phyloP scores from a whole-genome alignment of 2,329 filamentous ascomycete genomes.

The Cordyceps tenuipes region DNA sequence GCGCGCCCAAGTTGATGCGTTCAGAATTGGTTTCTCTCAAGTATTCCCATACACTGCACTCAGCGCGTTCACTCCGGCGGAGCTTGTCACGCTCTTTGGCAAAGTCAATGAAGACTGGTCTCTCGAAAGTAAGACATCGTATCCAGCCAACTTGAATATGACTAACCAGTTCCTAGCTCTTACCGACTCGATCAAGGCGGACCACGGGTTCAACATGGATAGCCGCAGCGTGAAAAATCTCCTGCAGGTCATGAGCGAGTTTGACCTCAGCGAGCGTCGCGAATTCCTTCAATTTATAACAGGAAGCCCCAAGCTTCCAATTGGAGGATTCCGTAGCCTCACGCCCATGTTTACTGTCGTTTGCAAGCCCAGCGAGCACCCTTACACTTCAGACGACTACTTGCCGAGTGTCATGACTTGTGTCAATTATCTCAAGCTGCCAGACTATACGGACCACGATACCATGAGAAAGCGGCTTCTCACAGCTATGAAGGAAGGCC shows the following conservation, averaged over 20 bases:
- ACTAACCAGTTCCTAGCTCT: constrained; percentile 51
- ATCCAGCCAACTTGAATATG: background rate
- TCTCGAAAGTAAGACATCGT: constrained; percentile 71
- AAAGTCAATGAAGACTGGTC: constrained; percentile 94
- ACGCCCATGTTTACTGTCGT: constrained; percentile 99
- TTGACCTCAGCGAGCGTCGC: constrained; percentile 64
- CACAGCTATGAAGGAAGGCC: constrained; percentile 86
- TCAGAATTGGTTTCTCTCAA: constrained; percentile 83
- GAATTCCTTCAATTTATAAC: constrained; percentile 98
- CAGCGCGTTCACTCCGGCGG: constrained; percentile 87
- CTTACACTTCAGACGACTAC: constrained; percentile 91
- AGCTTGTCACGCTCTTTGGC: constrained; percentile 91
- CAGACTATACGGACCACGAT: constrained; percentile 77
- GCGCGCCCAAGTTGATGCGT: constrained; percentile 80
- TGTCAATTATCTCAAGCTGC: constrained; percentile 96
- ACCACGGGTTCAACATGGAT: constrained; percentile 98
- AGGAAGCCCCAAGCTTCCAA: constrained; percentile 93
- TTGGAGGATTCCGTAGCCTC: constrained; percentile 94
- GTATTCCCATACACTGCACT: constrained; percentile 94
- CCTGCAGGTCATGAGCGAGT: constrained; percentile 88
- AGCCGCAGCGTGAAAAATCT: constrained; percentile 92
- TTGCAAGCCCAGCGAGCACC: constrained; percentile 94
- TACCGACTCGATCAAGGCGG: constrained; percentile 97
- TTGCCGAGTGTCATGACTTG: constrained; percentile 99
- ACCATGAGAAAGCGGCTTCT: constrained; percentile 70